Conservation (phyloP, 1,284 basidiomycete species). For the Phlebopus sp. region DNA sequence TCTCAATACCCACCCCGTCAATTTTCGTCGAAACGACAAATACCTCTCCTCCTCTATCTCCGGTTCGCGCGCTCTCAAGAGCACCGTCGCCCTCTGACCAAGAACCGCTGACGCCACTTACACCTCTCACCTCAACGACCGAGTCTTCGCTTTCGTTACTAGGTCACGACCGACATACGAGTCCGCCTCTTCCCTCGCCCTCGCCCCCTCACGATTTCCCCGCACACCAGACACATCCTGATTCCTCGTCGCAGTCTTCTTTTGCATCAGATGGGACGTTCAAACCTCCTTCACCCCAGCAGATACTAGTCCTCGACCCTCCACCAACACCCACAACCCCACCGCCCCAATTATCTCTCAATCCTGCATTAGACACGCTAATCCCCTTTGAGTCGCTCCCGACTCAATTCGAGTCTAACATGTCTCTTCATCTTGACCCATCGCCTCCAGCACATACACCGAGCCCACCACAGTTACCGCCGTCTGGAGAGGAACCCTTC, state of each 20-base stretch:
- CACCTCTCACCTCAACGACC: conserved; percentile 23
- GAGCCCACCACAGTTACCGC: conserved; percentile 16
- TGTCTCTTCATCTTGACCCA: conserved; percentile 16
- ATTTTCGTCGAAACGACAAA: neutral
- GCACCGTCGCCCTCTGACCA: conserved; percentile 1
- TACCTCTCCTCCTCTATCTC: neutral
- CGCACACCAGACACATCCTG: conserved; percentile 4
- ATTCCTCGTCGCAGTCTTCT: conserved; percentile 1
- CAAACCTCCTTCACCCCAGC: neutral
- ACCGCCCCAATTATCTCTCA: conserved; percentile 8
- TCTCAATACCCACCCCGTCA: neutral
- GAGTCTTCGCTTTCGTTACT: conserved; percentile 21
- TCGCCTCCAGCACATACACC: conserved; percentile 7
- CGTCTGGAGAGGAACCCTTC: conserved; percentile 24
- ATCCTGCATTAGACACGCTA: conserved; percentile 19
- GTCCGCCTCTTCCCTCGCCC: neutral
- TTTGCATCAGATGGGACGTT: neutral
- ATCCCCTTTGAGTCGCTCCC: conserved; percentile 27
- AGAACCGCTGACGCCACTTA: conserved; percentile 20
- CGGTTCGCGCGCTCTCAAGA: neutral
- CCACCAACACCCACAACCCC: conserved; percentile 1
- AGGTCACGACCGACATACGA: conserved; percentile 24
- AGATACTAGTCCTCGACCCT: neutral
- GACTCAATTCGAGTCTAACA: conserved; percentile 11
- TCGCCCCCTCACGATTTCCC: conserved; percentile 11